Evolutionary conservation across 2,329 filamentous ascomycete genomes (phyloP).

Genomic region (Verticillium klebahnii): DNA sequence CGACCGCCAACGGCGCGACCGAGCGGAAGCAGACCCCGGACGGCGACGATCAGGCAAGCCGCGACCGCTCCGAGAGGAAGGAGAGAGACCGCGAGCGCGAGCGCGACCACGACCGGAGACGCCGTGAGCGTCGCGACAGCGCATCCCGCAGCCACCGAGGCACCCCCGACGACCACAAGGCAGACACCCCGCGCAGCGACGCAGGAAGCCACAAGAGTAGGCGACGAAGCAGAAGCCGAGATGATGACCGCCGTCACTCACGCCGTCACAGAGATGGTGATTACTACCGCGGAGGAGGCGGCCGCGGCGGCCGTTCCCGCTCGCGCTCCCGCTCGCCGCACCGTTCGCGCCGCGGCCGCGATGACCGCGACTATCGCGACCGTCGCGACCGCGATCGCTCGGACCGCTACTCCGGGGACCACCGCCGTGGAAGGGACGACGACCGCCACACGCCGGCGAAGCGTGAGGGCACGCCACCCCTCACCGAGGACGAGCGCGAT

Average conservation of each 20-base stretch:
- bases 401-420: constrained; percentile 24
- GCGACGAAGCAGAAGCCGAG: constrained; percentile 73
- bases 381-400: constrained; percentile 44
- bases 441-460: constrained; percentile 32
- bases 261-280: constrained; percentile 71
- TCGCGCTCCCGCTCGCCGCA: constrained; percentile 70
- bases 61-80: constrained; percentile 37
- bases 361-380: constrained; percentile 53
- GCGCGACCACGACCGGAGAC: constrained; percentile 47
- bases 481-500: constrained; percentile 94
- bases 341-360: constrained; percentile 51
- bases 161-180: constrained; percentile 52
- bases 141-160: constrained; percentile 37
- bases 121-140: constrained; percentile 53
- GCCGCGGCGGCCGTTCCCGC: constrained; percentile 49
- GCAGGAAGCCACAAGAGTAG: constrained; percentile 77
- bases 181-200: constrained; percentile 68
- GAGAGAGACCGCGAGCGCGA: constrained; percentile 53
- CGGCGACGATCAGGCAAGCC: constrained; percentile 54
- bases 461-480: constrained; percentile 60
- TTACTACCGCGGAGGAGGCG: constrained; percentile 50
- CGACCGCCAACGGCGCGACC: constrained; percentile 62
- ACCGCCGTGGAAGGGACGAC: constrained; percentile 51
- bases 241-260: constrained; percentile 69
- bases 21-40: constrained; percentile 40